Base-by-base conservation (phyloP, 192 early-diverging fungal species). In the Gamsiella multidivaricata region DNA sequence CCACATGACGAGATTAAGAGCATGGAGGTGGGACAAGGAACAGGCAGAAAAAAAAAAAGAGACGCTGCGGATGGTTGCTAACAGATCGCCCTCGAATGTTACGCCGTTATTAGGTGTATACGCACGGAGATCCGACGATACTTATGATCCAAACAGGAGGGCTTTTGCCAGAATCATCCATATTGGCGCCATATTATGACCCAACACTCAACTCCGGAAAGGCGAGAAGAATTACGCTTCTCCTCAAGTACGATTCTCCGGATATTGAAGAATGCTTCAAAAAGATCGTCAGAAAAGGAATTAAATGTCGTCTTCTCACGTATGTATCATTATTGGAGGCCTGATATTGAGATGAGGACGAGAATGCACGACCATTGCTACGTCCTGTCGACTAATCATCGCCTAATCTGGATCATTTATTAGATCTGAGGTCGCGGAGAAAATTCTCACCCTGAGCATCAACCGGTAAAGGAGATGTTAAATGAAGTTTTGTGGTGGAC, bases 1-100 rank as follows among this genome's bases (percentile, higher is more conserved):
- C 28, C 45, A 15, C 60, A 68, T 32, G 12, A 55, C 1, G 45
- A 63, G 4, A 18, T 78, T 61, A 64, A 45, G 46, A 32, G 9
- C 18, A 20, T 69, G n/a, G 65, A 69, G 52, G 74, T 78, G 67
- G 32, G 65, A 9, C 12, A 18, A 10, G 45, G 45, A 9, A 46
- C n/a, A n/a, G n/a, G n/a, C n/a, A n/a, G n/a, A n/a, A n/a, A n/a
- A n/a, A n/a, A n/a, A n/a, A n/a, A n/a, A n/a, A n/a, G n/a, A n/a
- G n/a, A n/a, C n/a, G n/a, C n/a, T n/a, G n/a, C n/a, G n/a, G n/a
- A n/a, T n/a, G n/a, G n/a, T n/a, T n/a, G n/a, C n/a, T 20, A 25
- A 20, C 22, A 8, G 22, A 29, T 14, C 4, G 8, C 9, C 5
- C 23, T 22, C 33, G 43, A 15, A 28, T 53, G 0, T 22, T 55